Evolutionary conservation across 495 filamentous ascomycete genomes (phyloP), one percentile per base, ranked within the genome.

Genomic region (Penicillium goetzii): DNA sequence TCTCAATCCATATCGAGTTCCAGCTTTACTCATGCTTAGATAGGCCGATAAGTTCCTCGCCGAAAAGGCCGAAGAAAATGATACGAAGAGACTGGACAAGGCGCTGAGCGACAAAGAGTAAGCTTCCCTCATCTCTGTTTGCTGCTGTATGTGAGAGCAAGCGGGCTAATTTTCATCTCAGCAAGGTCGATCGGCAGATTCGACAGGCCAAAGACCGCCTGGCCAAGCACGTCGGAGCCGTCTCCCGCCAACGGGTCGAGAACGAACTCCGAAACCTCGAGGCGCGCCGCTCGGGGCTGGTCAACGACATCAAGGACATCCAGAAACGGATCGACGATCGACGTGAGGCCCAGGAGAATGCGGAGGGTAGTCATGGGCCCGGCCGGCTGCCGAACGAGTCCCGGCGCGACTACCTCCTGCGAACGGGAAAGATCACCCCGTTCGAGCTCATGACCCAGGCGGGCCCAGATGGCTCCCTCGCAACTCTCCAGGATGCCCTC

Each of bases 401-500:
- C 15, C 86, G 90, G 56, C 85, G 93, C 52, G 92, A 96, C 32
- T 98, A 92, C 72, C 84, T 99, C 53, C 93, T 99, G 36, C 85
- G 95, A 7, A 99, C 94, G 0, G 95, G 95, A 56, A 97, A 98
- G 75, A 99, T 99, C 67, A 99, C 95, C 0, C 95, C 95, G 0
- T 98, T 99, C 61, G 89, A 93, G 3, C 88, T 87, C 56, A 83
- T 93, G 68, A 81, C 83, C 47, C 81, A 80, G 33, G 78, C 81
- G 25, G 74, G 78, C 21, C 78, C 80, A 15, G 80, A 81, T 41
- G 86, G 84, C 2, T 78, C 84, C 7, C 79, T 85, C 40, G 84
- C 87, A 19, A 86, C 85, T 54, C 80, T 95, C 7, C 85, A 86
- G 23, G 84, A 91, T 73, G 90, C 87, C 9, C 83, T 96, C 49